Percentiles rank a stretch among this genome's conserved stretches.
phyloP scores from a whole-genome alignment of 805 yeast genomes.

The Cyberlindnera amylophila region DNA sequence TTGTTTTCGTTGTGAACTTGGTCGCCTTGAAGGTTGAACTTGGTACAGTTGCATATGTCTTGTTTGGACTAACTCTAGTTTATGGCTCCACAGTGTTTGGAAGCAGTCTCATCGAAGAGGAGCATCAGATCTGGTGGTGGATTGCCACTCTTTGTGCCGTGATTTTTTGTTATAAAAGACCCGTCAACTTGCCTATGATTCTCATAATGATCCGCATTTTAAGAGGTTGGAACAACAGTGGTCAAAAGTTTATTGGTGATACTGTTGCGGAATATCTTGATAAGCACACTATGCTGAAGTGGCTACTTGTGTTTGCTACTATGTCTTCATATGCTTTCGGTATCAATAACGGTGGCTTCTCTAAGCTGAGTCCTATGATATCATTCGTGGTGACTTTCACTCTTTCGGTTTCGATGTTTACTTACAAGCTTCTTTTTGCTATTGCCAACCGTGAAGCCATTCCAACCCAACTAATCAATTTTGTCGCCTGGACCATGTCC shows the following conservation, averaged over 20 bases:
- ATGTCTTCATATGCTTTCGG: slow-evolving; percentile 27
- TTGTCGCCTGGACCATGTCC: slow-evolving; percentile 30
- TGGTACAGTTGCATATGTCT: slow-evolving; percentile 4
- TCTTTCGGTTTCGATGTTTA: slow-evolving; percentile 41
- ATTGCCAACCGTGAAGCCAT: slow-evolving; percentile 50
- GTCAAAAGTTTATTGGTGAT: slow-evolving; percentile 68
- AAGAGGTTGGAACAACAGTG: slow-evolving; percentile 85
- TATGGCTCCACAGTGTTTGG: slow-evolving; percentile 67
- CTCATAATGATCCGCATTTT: slow-evolving; percentile 48
- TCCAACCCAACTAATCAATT: slow-evolving; percentile 35
- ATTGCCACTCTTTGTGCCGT: slow-evolving; percentile 28
- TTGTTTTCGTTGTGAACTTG: slow-evolving; percentile 14
- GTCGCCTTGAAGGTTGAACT: slow-evolving; percentile 3
- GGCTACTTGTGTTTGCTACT: slow-evolving; percentile 47
- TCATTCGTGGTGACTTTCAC: slow-evolving; percentile 46
- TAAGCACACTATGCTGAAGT: slow-evolving; percentile 32
- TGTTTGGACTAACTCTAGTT: slow-evolving; percentile 28
- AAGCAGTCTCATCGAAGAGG: slow-evolving; percentile 91
- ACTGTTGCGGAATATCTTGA: slow-evolving; percentile 46
- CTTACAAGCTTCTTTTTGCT: slow-evolving; percentile 54
- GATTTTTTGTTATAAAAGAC: slow-evolving; percentile 10
- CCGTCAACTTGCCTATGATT: slow-evolving; percentile 6
- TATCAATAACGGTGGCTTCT: slow-evolving; percentile 25
- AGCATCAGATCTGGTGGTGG: slow-evolving; percentile 97
- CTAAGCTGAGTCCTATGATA: slow-evolving; percentile 26